Percentiles rank a stretch among this genome's conserved stretches.
Evolutionary conservation across 2,329 filamentous ascomycete genomes (phyloP).

Genomic region (Penicillium sp.): DNA sequence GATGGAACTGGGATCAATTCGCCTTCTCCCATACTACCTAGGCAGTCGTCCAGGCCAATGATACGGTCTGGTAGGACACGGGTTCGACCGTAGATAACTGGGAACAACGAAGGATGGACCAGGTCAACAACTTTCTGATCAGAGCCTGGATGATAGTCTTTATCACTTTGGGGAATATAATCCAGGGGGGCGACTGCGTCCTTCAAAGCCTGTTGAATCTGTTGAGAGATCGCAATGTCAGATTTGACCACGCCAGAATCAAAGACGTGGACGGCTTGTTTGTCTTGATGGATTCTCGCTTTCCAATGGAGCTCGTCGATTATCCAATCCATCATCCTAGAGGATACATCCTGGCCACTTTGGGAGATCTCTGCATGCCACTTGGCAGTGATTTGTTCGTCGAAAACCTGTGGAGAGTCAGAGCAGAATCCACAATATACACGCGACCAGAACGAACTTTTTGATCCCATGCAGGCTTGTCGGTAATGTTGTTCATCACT

Average conservation of each 20-base stretch:
- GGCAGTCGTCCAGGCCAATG: conserved; percentile 26
- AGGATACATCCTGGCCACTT: conserved; percentile 27
- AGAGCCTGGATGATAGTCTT: conserved; percentile 66
- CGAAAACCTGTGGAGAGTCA: conserved; percentile 27
- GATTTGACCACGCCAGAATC: conserved; percentile 56
- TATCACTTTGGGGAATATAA: conserved; percentile 51
- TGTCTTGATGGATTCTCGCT: conserved; percentile 40
- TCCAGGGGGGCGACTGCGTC: conserved; percentile 54
- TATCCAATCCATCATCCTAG: conserved; percentile 40
- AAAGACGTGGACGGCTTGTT: conserved; percentile 45
- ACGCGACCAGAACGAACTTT: conserved; percentile 31
- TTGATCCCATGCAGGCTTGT: conserved; percentile 44
- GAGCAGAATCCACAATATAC: neutral
- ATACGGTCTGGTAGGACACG: conserved; percentile 21
- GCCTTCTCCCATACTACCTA: conserved; percentile 16
- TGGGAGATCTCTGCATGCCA: conserved; percentile 34
- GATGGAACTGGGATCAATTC: conserved; percentile 12
- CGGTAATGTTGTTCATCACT: conserved; percentile 45
- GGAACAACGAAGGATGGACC: conserved; percentile 60
- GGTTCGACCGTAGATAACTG: conserved; percentile 32
- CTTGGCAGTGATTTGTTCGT: conserved; percentile 34
- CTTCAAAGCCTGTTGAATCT: conserved; percentile 47
- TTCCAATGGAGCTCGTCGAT: conserved; percentile 54
- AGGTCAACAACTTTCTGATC: conserved; percentile 62
- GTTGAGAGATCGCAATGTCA: conserved; percentile 47